A percentile compares a stretch with the other conserved stretches of the same genome.
Evolutionary conservation across 1,139 yeast species (phyloP).

Genomic region (Magnusiomyces tetraspermus): DNA sequence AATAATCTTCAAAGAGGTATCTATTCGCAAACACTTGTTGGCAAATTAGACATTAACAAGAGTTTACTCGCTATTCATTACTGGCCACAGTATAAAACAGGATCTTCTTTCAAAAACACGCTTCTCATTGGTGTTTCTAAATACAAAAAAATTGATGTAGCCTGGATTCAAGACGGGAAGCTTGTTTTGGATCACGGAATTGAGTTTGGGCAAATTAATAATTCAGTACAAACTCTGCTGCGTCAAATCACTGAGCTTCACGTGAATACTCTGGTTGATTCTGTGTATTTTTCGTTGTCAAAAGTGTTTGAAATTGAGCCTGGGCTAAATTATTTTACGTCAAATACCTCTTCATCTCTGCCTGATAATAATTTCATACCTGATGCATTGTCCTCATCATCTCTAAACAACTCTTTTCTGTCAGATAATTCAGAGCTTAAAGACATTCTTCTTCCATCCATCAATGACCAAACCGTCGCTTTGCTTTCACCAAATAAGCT

Average conservation of each 20-base stretch:
- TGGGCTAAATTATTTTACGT: too few species aligned
- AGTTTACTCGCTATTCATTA: constrained; percentile 55
- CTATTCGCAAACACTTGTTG: constrained; percentile 62
- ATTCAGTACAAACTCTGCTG: constrained; percentile 27
- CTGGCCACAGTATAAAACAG: constrained; percentile 41
- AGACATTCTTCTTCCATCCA: too few species aligned
- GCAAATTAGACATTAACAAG: constrained; percentile 54
- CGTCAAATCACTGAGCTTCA: constrained; percentile 26
- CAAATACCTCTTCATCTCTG: too few species aligned
- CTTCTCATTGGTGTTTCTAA: constrained; percentile 60
- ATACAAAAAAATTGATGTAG: constrained; percentile 37
- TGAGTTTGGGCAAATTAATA: constrained; percentile 21
- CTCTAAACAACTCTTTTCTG: too few species aligned
- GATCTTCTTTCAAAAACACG: constrained; percentile 35
- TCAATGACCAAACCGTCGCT: too few species aligned
- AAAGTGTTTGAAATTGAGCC: too few species aligned
- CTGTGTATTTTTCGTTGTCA: constrained; percentile 16
- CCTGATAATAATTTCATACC: too few species aligned
- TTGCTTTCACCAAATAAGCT: too few species aligned
- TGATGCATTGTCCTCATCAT: too few species aligned
- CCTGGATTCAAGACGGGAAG: constrained; percentile 60
- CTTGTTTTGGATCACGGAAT: constrained; percentile 24
- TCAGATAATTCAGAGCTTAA: too few species aligned
- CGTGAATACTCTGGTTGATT: constrained; percentile 23
- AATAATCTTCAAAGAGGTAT: constrained; percentile 45